phyloP scores from a whole-genome alignment of 1,284 basidiomycete species.

The Malassezia japonica region DNA sequence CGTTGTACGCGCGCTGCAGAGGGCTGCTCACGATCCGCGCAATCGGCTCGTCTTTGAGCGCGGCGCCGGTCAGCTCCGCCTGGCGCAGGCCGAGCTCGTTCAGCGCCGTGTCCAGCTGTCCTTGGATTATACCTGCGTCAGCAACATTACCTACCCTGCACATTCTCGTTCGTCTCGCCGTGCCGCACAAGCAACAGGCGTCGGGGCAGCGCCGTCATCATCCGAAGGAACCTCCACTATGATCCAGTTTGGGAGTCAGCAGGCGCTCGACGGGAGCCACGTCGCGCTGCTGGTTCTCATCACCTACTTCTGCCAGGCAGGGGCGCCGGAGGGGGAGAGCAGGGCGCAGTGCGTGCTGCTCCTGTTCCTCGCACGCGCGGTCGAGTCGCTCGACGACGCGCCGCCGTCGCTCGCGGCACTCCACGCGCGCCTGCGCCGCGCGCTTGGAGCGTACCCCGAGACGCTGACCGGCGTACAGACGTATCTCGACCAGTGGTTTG shows the following conservation, averaged over 20 bases:
- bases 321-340: not conserved
- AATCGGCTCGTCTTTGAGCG: slow-evolving; percentile 23
- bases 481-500: slow-evolving; percentile 1
- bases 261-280: slow-evolving; percentile 8
- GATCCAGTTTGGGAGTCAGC: slow-evolving; percentile 7
- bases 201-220: not conserved
- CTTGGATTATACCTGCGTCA: slow-evolving; percentile 37
- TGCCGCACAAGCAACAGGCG: slow-evolving; percentile 39
- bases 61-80: slow-evolving; percentile 27
- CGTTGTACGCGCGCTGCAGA: slow-evolving; percentile 24
- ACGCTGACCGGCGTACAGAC: not conserved
- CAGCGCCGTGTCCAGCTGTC: slow-evolving; percentile 42
- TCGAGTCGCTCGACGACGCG: slow-evolving; percentile 10
- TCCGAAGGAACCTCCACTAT: slow-evolving; percentile 1
- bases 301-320: slow-evolving; percentile 10
- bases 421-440: not conserved
- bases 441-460: not conserved
- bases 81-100: slow-evolving; percentile 32
- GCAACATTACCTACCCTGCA: slow-evolving; percentile 6
- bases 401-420: not conserved
- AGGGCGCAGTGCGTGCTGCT: slow-evolving; percentile 5
- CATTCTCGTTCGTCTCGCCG: slow-evolving; percentile 44
- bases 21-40: slow-evolving; percentile 37
- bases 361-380: slow-evolving; percentile 6
- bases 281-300: slow-evolving; percentile 12